Percentiles rank a stretch among this genome's conserved stretches.
Evolutionary conservation across 257 asterid species (phyloP).

Genomic region (Plectranthus barbatus): DNA sequence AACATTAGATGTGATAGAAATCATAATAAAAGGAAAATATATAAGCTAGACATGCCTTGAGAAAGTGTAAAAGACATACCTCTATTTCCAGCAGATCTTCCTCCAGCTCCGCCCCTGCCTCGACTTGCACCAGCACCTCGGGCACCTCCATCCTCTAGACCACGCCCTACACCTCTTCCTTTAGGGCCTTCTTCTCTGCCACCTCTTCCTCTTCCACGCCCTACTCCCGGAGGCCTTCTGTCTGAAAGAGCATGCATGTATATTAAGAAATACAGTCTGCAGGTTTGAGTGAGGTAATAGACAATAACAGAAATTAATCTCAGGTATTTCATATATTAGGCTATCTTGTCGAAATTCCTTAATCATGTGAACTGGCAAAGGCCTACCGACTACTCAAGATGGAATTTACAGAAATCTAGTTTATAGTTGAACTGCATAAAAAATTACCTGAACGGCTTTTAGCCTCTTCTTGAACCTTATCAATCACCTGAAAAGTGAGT

Average conservation of each 20-base stretch:
- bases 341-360: background rate
- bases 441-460: conserved; percentile 45
- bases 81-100: conserved; percentile 39
- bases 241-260: conserved; percentile 21
- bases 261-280: background rate
- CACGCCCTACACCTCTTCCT: conserved; percentile 45
- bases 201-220: conserved; percentile 67
- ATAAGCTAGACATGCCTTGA: too few relatives aligned
- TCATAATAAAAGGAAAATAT: too few relatives aligned
- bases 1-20: too few relatives aligned
- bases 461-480: conserved; percentile 60
- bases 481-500: conserved; percentile 44
- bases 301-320: background rate
- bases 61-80: conserved; percentile 2
- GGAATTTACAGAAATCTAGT: background rate
- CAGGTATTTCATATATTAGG: background rate
- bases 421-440: background rate
- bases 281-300: background rate
- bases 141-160: conserved; percentile 46
- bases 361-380: background rate
- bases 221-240: conserved; percentile 62
- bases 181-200: conserved; percentile 46
- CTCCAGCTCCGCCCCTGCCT: conserved; percentile 44
- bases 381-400: background rate
- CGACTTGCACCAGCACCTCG: conserved; percentile 37